Evolutionary conservation across 2,329 filamentous ascomycete genomes (phyloP), one percentile per base, ranked within the genome.

Genomic region (Curvularia lunata): DNA sequence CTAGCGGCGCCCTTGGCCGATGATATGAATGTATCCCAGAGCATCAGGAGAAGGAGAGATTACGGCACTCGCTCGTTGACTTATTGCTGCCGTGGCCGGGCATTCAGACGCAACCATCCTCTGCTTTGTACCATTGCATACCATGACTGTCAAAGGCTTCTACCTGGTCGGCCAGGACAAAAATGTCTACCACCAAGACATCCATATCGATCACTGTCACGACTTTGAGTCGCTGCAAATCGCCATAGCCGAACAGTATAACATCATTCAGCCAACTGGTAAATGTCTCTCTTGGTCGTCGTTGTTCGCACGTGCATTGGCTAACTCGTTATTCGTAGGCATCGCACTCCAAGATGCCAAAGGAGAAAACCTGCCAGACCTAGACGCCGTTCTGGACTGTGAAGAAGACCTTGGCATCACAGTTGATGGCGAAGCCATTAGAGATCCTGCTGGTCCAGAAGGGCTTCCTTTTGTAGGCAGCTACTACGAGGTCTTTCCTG

Each of bases 71-170:
- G 23, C 18, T 42, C 43, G 37, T 40, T 19, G 40, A 40, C 30
- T 50, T 18, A 19, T 32, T 49, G 12, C 40, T 5, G 13, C 32
- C 32, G n/a, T 45, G 41, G 23, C 37, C 38, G 42, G 47, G 53
- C 12, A 13, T 51, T 19, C 27, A 27, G 30, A 18, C 16, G 21
- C 16, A 18, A 28, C 19, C 45, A 47, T 42, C 10, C 10, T 21
- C n/a, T 10, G 21, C 28, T 23, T 19, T 2, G 10, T 18, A 47
- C 8, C 13, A 25, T 9, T 23, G 12, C 5, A 12, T 55, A 61
- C 1, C 16, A 63, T 63, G 61, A 62, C 61, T 25, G 56, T 62
- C 59, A 63, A 63, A 57, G 41, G 58, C 43, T 63, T 63, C 23
- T 59, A 63, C 48, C 53, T 63, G 12, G 51, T 63, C 5, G 61